Conservation (phyloP, 257 asterid genomes). For the Solanum gracilifrons region DNA sequence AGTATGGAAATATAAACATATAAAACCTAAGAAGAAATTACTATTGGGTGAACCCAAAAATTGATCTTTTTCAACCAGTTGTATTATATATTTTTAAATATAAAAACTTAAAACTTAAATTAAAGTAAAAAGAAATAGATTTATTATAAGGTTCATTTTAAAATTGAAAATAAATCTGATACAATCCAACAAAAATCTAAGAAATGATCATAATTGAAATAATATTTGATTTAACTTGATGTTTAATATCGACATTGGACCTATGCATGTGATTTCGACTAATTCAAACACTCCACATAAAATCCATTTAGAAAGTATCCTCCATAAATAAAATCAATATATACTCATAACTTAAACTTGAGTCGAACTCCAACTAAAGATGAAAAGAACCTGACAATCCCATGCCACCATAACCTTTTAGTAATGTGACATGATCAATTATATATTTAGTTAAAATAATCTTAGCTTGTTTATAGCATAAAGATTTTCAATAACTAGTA, state of each 20-base stretch:
- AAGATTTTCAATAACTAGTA: not conserved
- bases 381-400: not conserved
- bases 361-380: not conserved
- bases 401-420: not conserved
- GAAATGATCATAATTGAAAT: no score
- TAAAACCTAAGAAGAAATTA: not conserved
- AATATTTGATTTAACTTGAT: not conserved
- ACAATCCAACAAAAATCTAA: no score
- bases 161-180: no score
- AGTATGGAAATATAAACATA: not conserved
- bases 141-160: no score
- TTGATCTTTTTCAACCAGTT: not conserved
- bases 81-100: no score
- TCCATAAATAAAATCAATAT: no score
- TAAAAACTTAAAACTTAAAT: no score
- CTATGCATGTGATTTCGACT: no score
- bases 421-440: not conserved
- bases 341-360: not conserved
- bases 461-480: not conserved
- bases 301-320: no score
- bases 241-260: not conserved
- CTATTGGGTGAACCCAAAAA: not conserved
- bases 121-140: not conserved
- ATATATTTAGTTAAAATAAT: no score
- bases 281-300: not conserved